Evolutionary conservation across 495 filamentous ascomycete species (phyloP), one percentile per base, ranked within the genome.

Genomic region (Xylaria intraflava): DNA sequence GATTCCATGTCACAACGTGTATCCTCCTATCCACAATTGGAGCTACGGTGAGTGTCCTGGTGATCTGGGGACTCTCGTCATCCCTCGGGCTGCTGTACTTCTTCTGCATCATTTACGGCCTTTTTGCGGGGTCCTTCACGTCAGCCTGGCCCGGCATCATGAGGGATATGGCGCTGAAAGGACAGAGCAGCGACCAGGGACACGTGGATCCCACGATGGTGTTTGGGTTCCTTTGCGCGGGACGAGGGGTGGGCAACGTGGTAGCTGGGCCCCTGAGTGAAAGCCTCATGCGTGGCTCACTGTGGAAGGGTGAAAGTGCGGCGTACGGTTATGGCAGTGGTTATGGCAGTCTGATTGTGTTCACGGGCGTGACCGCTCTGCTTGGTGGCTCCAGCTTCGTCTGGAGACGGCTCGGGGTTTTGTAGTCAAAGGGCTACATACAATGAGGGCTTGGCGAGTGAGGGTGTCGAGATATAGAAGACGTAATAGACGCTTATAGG

Each of bases 91-190:
- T 80, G 29, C 72, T 88, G 6, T 78, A 75, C 47, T 57, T 84
- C 17, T 89, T 89, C 64, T 79, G 77, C 20, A 56, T 86, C 10
- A 61, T 78, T 1, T 87, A 85, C 65, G 85, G 85, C 1, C 72
- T 86, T 53, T 86, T 84, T 48, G 84, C 83, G 0, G 83, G 85
- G 29, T 78, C 80, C 0, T 85, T 79, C 56, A 76, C 73, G 0
- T 72, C 72, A 4, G 79, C 78, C 2, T 85, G 80, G 75, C 71
- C 78, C 1, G 83, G 77, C 1, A 72, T 82, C 30, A 77, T 82
- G 35, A 77, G 68, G 9, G 72, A 79, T 44, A 66, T 84, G 5
- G 40, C 55, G 8, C 56, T 55, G 38, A 64, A 66, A 47, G 63
- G 43, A 33, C 60, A 66, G 22, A 43, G 35, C 11, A 47, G 42